Evolutionary conservation across 2,329 filamentous ascomycete species (phyloP).

Genomic region (Fusarium sp.): DNA sequence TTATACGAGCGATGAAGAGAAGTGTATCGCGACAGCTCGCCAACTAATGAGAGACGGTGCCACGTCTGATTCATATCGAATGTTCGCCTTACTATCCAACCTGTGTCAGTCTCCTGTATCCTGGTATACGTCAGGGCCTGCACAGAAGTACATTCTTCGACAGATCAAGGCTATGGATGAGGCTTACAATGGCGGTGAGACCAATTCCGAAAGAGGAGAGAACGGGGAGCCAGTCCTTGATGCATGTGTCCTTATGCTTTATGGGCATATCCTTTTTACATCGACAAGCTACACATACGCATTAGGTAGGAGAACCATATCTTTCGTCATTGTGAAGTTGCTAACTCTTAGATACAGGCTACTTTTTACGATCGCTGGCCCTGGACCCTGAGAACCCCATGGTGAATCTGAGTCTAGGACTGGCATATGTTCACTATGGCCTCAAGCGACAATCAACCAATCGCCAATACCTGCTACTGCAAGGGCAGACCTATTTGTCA

Average conservation of each 20-base stretch:
- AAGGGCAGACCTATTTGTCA: conserved; percentile 82
- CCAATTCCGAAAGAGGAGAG: not conserved
- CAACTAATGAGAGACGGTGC: conserved; percentile 87
- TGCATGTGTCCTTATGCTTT: conserved; percentile 84
- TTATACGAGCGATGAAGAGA: conserved; percentile 80
- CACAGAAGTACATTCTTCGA: conserved; percentile 90
- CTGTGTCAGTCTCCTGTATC: conserved; percentile 77
- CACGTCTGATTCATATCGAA: conserved; percentile 84
- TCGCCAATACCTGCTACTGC: conserved; percentile 85
- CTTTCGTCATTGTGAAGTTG: not conserved
- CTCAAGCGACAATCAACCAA: conserved; percentile 92
- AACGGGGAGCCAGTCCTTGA: conserved; percentile 63
- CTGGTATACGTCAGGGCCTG: conserved; percentile 82
- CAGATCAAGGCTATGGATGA: conserved; percentile 91
- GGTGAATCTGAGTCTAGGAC: conserved; percentile 82
- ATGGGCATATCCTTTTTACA: conserved; percentile 88
- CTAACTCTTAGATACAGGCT: conserved; percentile 60
- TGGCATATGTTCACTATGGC: conserved; percentile 88
- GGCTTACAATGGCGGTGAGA: conserved; percentile 52
- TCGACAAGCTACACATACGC: conserved; percentile 86
- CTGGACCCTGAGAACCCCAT: conserved; percentile 81
- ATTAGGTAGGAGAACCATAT: conserved; percentile 65
- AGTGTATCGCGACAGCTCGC: conserved; percentile 76
- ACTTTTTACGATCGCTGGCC: conserved; percentile 82
- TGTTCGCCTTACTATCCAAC: conserved; percentile 82